Evolutionary conservation across 2,329 filamentous ascomycete species (phyloP).

Genomic region (Ceratocystis smalleyi): DNA sequence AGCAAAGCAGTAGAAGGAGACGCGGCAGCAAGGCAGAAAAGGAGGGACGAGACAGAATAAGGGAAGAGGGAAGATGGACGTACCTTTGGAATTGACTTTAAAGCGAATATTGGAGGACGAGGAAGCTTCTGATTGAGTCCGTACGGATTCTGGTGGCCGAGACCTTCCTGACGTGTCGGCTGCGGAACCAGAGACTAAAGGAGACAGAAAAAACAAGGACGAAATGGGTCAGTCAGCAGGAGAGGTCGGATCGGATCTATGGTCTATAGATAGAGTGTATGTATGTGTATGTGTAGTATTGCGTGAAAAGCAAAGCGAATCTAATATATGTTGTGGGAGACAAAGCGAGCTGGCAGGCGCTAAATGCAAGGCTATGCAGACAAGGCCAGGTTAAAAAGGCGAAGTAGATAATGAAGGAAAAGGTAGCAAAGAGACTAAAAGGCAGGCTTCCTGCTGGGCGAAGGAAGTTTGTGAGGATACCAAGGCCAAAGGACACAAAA

Average conservation of each 20-base stretch:
- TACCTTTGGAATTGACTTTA: conserved; percentile 13
- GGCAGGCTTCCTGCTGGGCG: not conserved
- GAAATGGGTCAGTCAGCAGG: not conserved
- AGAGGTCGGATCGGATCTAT: not conserved
- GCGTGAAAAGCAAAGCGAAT: not conserved
- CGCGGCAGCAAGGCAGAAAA: not conserved
- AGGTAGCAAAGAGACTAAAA: not conserved
- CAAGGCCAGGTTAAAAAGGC: not conserved
- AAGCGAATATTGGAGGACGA: conserved; percentile 10
- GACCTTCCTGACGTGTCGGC: conserved; percentile 12
- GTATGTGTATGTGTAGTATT: not conserved
- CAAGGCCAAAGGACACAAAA: not conserved
- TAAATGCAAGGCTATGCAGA: not conserved
- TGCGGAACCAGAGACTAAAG: conserved; percentile 11
- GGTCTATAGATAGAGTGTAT: not conserved
- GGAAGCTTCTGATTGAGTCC: conserved; percentile 5
- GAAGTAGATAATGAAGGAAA: not conserved
- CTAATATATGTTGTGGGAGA: not conserved
- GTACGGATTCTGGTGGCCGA: conserved; percentile 8
- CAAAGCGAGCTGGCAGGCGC: not conserved
- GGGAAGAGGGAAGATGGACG: not conserved
- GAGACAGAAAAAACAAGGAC: not conserved
- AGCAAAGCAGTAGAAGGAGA: not conserved
- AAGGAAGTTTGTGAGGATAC: not conserved
- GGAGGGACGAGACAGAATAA: not conserved